Percentiles rank a stretch among this genome's conserved stretches.
Conservation (phyloP, 2,329 filamentous ascomycete species). For the Rutstroemia sp. region DNA sequence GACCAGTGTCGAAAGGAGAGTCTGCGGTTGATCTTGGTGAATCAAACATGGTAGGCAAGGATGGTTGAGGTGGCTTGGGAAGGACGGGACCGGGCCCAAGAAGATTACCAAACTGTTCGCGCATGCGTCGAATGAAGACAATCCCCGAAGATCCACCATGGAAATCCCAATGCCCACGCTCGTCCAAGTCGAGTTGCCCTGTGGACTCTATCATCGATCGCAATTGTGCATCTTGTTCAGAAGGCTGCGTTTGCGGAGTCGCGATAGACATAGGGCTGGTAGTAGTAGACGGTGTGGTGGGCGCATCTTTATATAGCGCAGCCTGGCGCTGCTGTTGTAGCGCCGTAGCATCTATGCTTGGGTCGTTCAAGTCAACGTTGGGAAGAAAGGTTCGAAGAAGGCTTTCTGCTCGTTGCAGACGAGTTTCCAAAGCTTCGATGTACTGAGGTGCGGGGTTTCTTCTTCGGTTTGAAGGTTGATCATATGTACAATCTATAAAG, state of each 20-base stretch:
- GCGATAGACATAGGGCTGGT: not conserved
- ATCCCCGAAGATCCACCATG: slow-evolving; percentile 88
- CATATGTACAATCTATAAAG: slow-evolving; percentile 61
- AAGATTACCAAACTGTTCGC: slow-evolving; percentile 76
- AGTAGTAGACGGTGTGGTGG: slow-evolving; percentile 13
- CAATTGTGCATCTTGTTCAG: slow-evolving; percentile 62
- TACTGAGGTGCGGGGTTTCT: slow-evolving; percentile 68
- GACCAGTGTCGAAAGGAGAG: slow-evolving; percentile 25
- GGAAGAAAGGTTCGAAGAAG: slow-evolving; percentile 56
- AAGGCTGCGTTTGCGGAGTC: slow-evolving; percentile 5
- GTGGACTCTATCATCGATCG: slow-evolving; percentile 94
- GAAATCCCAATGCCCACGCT: slow-evolving; percentile 89
- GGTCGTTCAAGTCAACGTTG: slow-evolving; percentile 68
- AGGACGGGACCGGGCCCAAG: slow-evolving; percentile 58
- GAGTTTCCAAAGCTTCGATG: slow-evolving; percentile 62
- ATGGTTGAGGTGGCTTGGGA: slow-evolving; percentile 39
- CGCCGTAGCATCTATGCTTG: slow-evolving; percentile 69
- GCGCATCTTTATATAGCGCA: slow-evolving; percentile 35
- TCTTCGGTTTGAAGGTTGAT: slow-evolving; percentile 68
- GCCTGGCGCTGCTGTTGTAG: slow-evolving; percentile 48
- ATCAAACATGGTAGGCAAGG: slow-evolving; percentile 17
- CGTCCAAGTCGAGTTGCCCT: slow-evolving; percentile 84
- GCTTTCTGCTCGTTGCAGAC: slow-evolving; percentile 62
- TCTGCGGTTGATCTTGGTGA: slow-evolving; percentile 27
- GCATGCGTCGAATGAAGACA: slow-evolving; percentile 80